Conservation (phyloP, 108 stramenopile species). For the Nitzschia putrida region DNA sequence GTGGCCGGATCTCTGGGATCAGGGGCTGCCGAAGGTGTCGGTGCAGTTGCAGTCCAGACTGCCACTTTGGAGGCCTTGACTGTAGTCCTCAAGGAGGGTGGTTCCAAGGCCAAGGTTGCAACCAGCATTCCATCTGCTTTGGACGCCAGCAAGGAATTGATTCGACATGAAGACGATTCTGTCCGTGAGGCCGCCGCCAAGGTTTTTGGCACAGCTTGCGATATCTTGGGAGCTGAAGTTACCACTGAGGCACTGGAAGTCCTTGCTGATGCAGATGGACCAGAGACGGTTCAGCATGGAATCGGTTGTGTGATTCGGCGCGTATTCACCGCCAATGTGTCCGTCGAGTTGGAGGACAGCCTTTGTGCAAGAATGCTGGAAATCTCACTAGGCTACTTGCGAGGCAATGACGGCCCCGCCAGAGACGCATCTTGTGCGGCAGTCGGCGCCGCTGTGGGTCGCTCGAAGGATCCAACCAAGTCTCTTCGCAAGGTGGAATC, state of each 20-base stretch:
- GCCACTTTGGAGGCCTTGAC: conserved; percentile 83
- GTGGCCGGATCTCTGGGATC: conserved; percentile 74
- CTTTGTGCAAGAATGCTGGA: conserved; percentile 31
- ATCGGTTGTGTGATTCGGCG: conserved; percentile 72
- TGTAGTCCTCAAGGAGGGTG: conserved; percentile 69
- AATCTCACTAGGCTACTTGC: conserved; percentile 54
- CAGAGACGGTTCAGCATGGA: conserved; percentile 64
- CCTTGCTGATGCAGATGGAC: conserved; percentile 35
- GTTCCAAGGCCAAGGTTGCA: conserved; percentile 80
- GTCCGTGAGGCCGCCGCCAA: conserved; percentile 83
- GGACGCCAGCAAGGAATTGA: conserved; percentile 69
- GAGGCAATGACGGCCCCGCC: conserved; percentile 62
- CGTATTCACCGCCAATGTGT: conserved; percentile 58
- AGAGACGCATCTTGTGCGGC: conserved; percentile 72
- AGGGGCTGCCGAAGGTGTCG: conserved; percentile 50
- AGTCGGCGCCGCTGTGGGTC: conserved; percentile 73
- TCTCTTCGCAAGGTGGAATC: conserved; percentile 48
- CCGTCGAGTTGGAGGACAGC: conserved; percentile 37
- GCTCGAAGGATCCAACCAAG: conserved; percentile 50
- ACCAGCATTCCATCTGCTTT: conserved; percentile 83
- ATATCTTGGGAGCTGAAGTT: conserved; percentile 58
- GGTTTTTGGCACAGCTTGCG: conserved; percentile 74
- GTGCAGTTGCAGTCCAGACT: conserved; percentile 78
- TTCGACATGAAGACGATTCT: conserved; percentile 73
- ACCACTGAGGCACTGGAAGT: conserved; percentile 54